Conservation (phyloP, 805 yeast genomes). For the Zygosaccharomyces bailii region DNA sequence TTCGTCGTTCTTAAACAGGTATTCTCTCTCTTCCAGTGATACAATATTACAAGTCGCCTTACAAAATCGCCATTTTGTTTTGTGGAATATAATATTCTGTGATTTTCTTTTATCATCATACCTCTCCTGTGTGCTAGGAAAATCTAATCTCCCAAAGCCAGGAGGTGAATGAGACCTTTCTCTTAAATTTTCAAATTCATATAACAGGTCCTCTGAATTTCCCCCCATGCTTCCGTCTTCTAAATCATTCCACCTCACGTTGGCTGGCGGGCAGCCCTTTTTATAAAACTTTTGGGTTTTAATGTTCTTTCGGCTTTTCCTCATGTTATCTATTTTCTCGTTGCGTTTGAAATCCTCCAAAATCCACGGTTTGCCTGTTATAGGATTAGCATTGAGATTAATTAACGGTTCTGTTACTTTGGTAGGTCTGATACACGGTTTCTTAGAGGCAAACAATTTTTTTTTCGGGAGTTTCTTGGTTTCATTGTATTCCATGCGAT, state of each 20-base stretch:
- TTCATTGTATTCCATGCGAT: not conserved
- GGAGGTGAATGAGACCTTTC: conserved; percentile 49
- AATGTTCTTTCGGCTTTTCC: conserved; percentile 16
- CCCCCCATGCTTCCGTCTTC: conserved; percentile 2
- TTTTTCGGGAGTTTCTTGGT: not conserved
- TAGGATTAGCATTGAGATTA: conserved; percentile 28
- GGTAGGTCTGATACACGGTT: conserved; percentile 3
- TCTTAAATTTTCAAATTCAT: conserved; percentile 32
- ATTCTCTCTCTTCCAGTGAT: conserved; percentile 37
- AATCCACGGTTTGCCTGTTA: conserved; percentile 33
- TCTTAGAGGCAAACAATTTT: conserved; percentile 2
- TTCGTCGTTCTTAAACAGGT: conserved; percentile 43
- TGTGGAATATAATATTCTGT: conserved; percentile 35
- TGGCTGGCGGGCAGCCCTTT: conserved; percentile 22
- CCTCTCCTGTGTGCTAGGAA: conserved; percentile 55
- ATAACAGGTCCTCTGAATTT: conserved; percentile 23
- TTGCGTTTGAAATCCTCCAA: conserved; percentile 35
- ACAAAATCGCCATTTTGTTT: conserved; percentile 44
- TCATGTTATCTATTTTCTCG: conserved; percentile 13
- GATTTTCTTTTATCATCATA: conserved; percentile 38
- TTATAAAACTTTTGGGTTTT: conserved; percentile 22
- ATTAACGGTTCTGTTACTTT: not conserved
- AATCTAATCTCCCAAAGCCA: conserved; percentile 57
- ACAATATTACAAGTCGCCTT: conserved; percentile 40
- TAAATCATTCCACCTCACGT: not conserved